Percentiles rank a stretch among this genome's conserved stretches.
phyloP scores from a whole-genome alignment of 2,329 filamentous ascomycete species.

The Sarocladiaceae sp. region DNA sequence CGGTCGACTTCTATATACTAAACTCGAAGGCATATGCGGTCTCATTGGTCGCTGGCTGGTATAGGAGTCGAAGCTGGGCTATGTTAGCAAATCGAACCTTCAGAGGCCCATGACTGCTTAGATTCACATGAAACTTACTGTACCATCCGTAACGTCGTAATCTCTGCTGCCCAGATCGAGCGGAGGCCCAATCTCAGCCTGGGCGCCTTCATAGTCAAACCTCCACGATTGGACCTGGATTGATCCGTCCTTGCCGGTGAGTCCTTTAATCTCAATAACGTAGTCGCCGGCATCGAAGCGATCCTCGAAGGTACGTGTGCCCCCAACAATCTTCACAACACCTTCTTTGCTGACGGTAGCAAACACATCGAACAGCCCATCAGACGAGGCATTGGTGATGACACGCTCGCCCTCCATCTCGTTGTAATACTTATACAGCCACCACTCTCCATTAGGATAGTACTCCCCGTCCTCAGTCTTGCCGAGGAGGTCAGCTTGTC shows the following conservation, averaged over 20 bases:
- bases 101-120: neutral
- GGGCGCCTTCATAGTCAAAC: neutral
- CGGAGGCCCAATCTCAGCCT: neutral
- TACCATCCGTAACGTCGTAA: neutral
- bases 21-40: neutral
- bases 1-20: no score
- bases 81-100: neutral
- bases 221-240: neutral
- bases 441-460: constrained; percentile 10
- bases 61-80: neutral
- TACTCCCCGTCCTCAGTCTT: constrained; percentile 2
- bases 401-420: constrained; percentile 11
- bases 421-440: constrained; percentile 12
- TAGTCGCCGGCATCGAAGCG: neutral
- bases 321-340: neutral
- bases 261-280: neutral
- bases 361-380: constrained; percentile 10
- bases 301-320: neutral
- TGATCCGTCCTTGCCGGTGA: neutral
- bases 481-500: constrained; percentile 5
- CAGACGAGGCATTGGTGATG: constrained; percentile 1
- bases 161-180: neutral
- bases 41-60: constrained; percentile 1
- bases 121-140: neutral
- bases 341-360: neutral